Evolutionary conservation across 1,139 yeast species (phyloP).

Genomic region (Geotrichum citri-aurantii): DNA sequence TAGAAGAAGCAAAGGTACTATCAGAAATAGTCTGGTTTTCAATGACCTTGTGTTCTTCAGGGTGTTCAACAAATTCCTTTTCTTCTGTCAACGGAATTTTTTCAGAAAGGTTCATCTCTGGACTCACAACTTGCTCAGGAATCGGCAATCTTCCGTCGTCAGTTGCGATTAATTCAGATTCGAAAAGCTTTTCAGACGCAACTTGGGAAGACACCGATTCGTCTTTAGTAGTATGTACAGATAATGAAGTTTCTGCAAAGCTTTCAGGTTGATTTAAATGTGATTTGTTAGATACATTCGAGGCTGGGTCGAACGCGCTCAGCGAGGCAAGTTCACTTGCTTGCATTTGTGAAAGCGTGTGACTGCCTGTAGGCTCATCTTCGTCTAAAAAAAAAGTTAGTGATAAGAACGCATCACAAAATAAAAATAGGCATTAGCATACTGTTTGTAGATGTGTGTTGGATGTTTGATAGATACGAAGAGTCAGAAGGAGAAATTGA

Average conservation of each 20-base stretch:
- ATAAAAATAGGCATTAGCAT: background rate
- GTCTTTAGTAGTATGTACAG: background rate
- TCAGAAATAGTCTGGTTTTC: background rate
- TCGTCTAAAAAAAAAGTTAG: background rate
- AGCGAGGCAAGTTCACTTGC: background rate
- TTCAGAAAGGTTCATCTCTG: background rate
- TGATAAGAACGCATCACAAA: background rate
- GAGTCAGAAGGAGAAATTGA: background rate
- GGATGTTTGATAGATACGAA: background rate
- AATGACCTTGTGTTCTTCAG: too few species aligned
- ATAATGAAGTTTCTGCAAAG: background rate
- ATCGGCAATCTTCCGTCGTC: background rate
- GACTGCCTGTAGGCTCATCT: background rate
- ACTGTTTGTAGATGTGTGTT: background rate
- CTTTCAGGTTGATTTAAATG: background rate
- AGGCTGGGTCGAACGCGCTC: background rate
- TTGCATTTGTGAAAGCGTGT: background rate
- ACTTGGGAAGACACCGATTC: background rate
- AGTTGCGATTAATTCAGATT: background rate
- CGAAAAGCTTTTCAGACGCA: background rate
- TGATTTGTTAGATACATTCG: background rate
- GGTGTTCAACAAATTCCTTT: background rate
- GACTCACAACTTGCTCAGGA: background rate
- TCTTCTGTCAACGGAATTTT: too few species aligned
- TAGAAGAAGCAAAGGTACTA: background rate